Conservation (phyloP, 208 protist genomes). For the Trypanosoma theileri region DNA sequence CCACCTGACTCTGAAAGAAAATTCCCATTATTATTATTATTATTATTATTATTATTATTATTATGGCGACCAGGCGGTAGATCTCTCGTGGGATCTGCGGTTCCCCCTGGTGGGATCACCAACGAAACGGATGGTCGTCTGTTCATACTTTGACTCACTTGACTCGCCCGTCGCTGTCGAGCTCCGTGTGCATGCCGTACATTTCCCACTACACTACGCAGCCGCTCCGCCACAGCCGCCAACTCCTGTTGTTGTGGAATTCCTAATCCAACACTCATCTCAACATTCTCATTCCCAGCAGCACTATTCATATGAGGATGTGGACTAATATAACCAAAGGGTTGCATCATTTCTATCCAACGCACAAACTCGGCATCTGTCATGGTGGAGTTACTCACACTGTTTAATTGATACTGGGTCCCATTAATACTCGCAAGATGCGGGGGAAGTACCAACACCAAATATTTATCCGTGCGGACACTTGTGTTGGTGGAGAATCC, state of each 20-base stretch:
- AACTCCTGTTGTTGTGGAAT: constrained; percentile 43
- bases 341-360: constrained; percentile 57
- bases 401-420: constrained; percentile 78
- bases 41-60: no score
- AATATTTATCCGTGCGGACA: constrained; percentile 52
- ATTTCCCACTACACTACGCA: no score
- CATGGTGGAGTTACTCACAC: constrained; percentile 82
- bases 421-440: constrained; percentile 63
- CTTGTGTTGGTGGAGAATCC: constrained; percentile 56
- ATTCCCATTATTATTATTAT: no score
- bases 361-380: constrained; percentile 58
- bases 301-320: neutral
- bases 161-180: no score
- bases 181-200: no score
- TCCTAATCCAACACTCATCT: neutral
- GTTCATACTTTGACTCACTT: no score
- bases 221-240: neutral
- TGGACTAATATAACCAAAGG: constrained; percentile 3
- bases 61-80: no score
- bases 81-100: no score
- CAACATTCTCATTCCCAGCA: neutral
- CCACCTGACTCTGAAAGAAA: no score
- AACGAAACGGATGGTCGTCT: no score
- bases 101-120: no score
- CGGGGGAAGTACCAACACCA: constrained; percentile 56